Percentiles rank a stretch among this genome's conserved stretches.
phyloP scores from a whole-genome alignment of 495 filamentous ascomycete genomes.

The Penicillium maclennaniae region DNA sequence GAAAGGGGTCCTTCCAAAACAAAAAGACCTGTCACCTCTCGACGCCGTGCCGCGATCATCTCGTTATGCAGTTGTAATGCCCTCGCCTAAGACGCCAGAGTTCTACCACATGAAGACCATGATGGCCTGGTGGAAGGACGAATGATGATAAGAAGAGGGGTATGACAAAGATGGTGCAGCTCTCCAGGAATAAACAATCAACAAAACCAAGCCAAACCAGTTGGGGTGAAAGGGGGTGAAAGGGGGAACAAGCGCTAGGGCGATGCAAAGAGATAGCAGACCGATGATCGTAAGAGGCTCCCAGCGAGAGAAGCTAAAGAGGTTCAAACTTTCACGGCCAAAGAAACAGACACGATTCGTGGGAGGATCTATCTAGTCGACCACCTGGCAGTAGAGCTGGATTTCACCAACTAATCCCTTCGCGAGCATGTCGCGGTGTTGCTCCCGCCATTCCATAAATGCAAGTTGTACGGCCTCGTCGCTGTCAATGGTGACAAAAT shows the following conservation, averaged over 20 bases:
- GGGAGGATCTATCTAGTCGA: constrained; percentile 23
- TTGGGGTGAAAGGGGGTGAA: constrained; percentile 12
- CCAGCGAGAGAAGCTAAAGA: not conserved
- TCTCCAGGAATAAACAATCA: constrained; percentile 20
- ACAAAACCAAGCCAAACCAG: constrained; percentile 33
- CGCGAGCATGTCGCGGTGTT: constrained; percentile 58
- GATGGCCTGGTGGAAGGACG: not conserved
- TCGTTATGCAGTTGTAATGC: constrained; percentile 16
- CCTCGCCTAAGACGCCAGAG: constrained; percentile 6
- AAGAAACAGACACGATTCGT: not conserved
- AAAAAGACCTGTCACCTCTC: constrained; percentile 5
- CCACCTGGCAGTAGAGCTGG: constrained; percentile 65
- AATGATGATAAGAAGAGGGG: constrained; percentile 13
- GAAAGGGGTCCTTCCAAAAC: constrained; percentile 5
- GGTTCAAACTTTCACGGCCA: not conserved
- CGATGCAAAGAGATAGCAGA: constrained; percentile 13
- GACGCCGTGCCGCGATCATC: constrained; percentile 18
- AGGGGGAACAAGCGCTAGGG: constrained; percentile 13
- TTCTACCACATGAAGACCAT: constrained; percentile 3
- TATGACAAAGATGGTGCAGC: constrained; percentile 14
- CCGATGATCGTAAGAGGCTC: constrained; percentile 1
- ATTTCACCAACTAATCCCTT: constrained; percentile 76
- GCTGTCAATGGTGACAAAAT: constrained; percentile 86
- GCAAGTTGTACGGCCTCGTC: constrained; percentile 94
- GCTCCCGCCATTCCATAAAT: constrained; percentile 87